These are phyloP conservation scores for Apophysomyces variabilis DNA, from an alignment of 371 early-diverging fungal species.

Conservation along the genomic window DNA sequence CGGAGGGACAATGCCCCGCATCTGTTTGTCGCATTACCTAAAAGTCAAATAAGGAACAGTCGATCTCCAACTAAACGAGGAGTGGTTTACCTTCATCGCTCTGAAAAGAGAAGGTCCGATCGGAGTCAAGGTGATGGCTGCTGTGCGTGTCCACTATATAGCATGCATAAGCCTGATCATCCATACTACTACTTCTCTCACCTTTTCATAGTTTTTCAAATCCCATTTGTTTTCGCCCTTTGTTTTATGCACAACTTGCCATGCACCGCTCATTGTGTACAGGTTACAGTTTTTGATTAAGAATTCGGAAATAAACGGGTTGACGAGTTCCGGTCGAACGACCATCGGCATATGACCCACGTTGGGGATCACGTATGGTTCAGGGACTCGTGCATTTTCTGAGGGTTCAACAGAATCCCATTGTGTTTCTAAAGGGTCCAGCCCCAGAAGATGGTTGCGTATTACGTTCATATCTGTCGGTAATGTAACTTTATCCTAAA, in stretches of 20 bases:
- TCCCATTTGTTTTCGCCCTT: constrained; percentile 72
- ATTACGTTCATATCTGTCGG: constrained; percentile 51
- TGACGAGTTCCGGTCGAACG: constrained; percentile 67
- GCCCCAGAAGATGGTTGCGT: constrained; percentile 42
- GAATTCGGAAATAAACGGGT: constrained; percentile 69
- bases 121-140: constrained; percentile 54
- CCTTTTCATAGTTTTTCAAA: constrained; percentile 72
- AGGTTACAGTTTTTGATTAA: constrained; percentile 67
- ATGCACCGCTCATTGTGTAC: constrained; percentile 61
- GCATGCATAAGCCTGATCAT: neutral
- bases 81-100: constrained; percentile 53
- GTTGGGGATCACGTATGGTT: constrained; percentile 63
- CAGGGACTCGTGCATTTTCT: constrained; percentile 43
- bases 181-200: constrained; percentile 15
- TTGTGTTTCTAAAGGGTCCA: constrained; percentile 27
- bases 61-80: neutral
- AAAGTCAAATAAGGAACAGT: constrained; percentile 18
- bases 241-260: constrained; percentile 63
- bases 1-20: constrained; percentile 63
- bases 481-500: constrained; percentile 54
- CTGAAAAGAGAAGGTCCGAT: constrained; percentile 61
- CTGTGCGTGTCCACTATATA: constrained; percentile 58
- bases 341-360: constrained; percentile 73
- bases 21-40: constrained; percentile 73
- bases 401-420: constrained; percentile 22